phyloP scores from a whole-genome alignment of 2,329 filamentous ascomycete species.

The Stemphylium beticola region DNA sequence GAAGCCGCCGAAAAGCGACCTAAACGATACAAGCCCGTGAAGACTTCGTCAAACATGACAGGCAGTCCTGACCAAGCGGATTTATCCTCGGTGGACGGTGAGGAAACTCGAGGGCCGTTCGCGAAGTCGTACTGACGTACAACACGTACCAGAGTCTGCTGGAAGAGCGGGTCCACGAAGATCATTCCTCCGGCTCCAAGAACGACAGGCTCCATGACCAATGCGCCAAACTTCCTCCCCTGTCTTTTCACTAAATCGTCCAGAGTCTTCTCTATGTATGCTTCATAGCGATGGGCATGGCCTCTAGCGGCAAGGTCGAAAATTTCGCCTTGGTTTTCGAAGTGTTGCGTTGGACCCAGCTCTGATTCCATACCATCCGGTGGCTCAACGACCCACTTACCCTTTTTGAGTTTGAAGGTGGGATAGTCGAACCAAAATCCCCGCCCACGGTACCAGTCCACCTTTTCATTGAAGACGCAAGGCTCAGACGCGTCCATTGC shows the following conservation, averaged over 20 bases:
- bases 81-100: background rate
- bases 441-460: constrained; percentile 82
- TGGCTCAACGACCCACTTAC: constrained; percentile 69
- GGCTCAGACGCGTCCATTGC: constrained; percentile 87
- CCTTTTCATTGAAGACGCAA: constrained; percentile 77
- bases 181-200: constrained; percentile 85
- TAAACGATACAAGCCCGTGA: constrained; percentile 83
- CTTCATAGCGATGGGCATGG: constrained; percentile 57
- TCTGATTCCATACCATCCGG: constrained; percentile 57
- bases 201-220: constrained; percentile 81
- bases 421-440: constrained; percentile 86
- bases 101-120: constrained; percentile 10
- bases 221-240: constrained; percentile 73
- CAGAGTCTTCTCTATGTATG: constrained; percentile 64
- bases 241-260: constrained; percentile 59
- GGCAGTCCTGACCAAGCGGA: constrained; percentile 74
- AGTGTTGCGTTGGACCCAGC: constrained; percentile 52
- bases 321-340: constrained; percentile 40
- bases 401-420: constrained; percentile 68
- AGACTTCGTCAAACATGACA: constrained; percentile 84
- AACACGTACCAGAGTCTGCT: constrained; percentile 70
- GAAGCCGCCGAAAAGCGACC: constrained; percentile 73
- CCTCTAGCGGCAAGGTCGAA: constrained; percentile 52
- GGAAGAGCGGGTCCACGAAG: constrained; percentile 83
- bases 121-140: constrained; percentile 68